Conservation (phyloP, 805 yeast species). For the Candida chauliodis region DNA sequence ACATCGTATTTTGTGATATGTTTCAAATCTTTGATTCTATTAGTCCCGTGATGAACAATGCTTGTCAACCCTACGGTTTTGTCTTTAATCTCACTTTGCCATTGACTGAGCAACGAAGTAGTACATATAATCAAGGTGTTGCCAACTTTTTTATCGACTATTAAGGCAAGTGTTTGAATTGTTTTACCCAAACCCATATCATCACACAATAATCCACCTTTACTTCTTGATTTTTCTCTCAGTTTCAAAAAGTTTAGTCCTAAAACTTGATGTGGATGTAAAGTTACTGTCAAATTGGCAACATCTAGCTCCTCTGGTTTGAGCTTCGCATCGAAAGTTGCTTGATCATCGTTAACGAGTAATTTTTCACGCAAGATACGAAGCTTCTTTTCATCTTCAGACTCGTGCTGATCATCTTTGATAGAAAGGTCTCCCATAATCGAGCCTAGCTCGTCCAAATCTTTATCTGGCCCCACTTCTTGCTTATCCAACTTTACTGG, state of each 20-base stretch:
- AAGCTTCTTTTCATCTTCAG: neutral
- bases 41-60: constrained; percentile 72
- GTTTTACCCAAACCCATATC: constrained; percentile 98
- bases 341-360: neutral
- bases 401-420: neutral
- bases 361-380: neutral
- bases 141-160: constrained; percentile 52
- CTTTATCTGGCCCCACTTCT: neutral
- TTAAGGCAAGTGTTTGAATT: constrained; percentile 87
- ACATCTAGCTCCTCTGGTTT: neutral
- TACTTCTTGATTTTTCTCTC: constrained; percentile 27
- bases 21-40: constrained; percentile 70
- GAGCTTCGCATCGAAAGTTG: neutral
- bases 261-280: constrained; percentile 44
- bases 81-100: constrained; percentile 86
- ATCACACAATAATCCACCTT: constrained; percentile 36
- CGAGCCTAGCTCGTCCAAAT: neutral
- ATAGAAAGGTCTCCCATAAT: neutral
- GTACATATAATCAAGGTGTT: constrained; percentile 95
- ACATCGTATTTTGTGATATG: constrained; percentile 68
- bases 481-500: neutral
- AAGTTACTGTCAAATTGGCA: constrained; percentile 23
- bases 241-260: constrained; percentile 41
- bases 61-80: constrained; percentile 50
- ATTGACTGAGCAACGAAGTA: constrained; percentile 89